Base-by-base conservation (phyloP, 192 early-diverging fungal genomes). In the Dissophora ornata region DNA sequence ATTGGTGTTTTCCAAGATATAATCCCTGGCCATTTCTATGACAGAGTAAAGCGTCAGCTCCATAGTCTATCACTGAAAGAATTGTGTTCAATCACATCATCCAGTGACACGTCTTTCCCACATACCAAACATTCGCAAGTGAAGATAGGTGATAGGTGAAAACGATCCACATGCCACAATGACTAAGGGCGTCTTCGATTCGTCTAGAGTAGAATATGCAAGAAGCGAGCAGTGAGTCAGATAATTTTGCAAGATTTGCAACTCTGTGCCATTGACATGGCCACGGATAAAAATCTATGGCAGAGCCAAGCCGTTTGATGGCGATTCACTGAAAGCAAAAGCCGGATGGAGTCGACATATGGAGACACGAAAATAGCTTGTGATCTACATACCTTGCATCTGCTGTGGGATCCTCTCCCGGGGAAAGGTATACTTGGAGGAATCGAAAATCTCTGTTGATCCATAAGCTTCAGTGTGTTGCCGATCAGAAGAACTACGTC, bases 121-220 rank as follows among this genome's bases (percentile, higher is more conserved):
- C 82, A 70, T 89, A 98, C 96, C 97, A 88, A 99, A 99, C 92
- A 99, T 97, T 61, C 98, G 92, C 53, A 99, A 83, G 60, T 99
- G 98, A 22, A 98, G 85, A 79, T 98, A 95, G 5, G 98, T 99
- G 41, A 99, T 91, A 12, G 98, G 98, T 2, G 95, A 96, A 81
- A 92, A 99, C 1, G 96, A 98, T 12, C 98, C 98, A 70, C 98
- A 99, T 6, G 93, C 96, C 16, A 99, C 92, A 24, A 97, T 85
- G 5, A 97, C 95, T 13, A 97, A 83, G 15, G 98, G 96, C 11
- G 78, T 87, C 71, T 91, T 93, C 16, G 59, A 75, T n/a, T 83
- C 82, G 57, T 91, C 90, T 88, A 68, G 13, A 38, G 36, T 13
- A 38, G 36, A 9, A 38, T 6, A 38, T 6, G 6, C 7, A 13